Conservation (phyloP, 164 flowering plant genomes). For the Magnolia officinalis region DNA sequence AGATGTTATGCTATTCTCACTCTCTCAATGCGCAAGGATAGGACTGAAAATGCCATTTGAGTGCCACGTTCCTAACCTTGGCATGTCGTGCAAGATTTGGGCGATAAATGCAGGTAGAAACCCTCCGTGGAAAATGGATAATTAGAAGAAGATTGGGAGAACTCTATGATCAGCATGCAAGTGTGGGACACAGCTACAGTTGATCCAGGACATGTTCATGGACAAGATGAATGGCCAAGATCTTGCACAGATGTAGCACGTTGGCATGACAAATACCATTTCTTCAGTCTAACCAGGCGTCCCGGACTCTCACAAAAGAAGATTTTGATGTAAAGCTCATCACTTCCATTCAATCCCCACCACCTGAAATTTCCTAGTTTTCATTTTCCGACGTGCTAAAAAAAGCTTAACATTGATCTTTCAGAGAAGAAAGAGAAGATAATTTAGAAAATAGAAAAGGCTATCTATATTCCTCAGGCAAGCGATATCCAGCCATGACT, state of each 20-base stretch:
- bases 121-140: not conserved
- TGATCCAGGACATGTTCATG: not conserved
- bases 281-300: not conserved
- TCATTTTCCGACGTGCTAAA: not conserved
- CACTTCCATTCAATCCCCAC: not conserved
- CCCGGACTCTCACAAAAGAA: not conserved
- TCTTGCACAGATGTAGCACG: not conserved
- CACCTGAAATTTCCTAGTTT: not conserved
- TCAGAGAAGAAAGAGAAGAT: not conserved
- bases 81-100: too few species aligned
- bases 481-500: slow-evolving; percentile 66
- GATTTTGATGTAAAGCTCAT: not conserved
- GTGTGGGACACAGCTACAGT: not conserved
- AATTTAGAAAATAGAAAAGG: not conserved
- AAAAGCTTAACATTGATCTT: not conserved
- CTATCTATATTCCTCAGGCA: slow-evolving; percentile 75
- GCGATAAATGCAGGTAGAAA: too few species aligned
- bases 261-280: not conserved
- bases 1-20: too few species aligned
- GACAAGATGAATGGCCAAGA: not conserved
- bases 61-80: too few species aligned
- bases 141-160: too few species aligned
- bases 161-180: too few species aligned
- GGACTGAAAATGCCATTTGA: too few species aligned
- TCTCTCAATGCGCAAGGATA: too few species aligned